phyloP scores from a whole-genome alignment of 176 grass and related monocot species.

The Oryza australiensis region DNA sequence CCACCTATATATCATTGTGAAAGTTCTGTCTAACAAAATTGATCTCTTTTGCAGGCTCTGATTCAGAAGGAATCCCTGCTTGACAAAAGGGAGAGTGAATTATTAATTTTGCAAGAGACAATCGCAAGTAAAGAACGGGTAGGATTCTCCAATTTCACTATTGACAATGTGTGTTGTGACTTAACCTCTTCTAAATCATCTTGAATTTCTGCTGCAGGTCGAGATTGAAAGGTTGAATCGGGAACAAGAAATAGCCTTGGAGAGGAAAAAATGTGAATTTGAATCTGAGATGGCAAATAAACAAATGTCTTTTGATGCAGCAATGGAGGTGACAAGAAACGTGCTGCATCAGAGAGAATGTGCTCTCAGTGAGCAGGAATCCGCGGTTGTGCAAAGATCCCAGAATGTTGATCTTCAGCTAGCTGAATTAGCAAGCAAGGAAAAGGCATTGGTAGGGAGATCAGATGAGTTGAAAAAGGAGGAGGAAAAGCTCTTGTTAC shows the following conservation, averaged over 20 bases:
- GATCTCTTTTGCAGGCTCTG: constrained; percentile 51
- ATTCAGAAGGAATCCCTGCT: constrained; percentile 68
- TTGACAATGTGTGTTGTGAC: constrained; percentile 18
- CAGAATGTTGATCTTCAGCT: constrained; percentile 38
- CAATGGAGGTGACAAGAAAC: constrained; percentile 38
- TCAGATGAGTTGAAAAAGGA: constrained; percentile 56
- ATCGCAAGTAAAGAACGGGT: constrained; percentile 80
- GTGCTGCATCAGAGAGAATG: constrained; percentile 55
- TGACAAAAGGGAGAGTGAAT: constrained; percentile 72
- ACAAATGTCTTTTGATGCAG: constrained; percentile 49
- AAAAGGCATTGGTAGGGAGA: constrained; percentile 54
- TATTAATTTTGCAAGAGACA: constrained; percentile 81
- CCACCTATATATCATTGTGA: not conserved
- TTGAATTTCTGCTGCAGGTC: constrained; percentile 48
- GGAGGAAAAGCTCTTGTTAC: constrained; percentile 43
- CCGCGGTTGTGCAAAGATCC: constrained; percentile 41
- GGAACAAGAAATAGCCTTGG: constrained; percentile 57
- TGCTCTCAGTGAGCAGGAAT: constrained; percentile 51
- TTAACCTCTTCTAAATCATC: constrained; percentile 22
- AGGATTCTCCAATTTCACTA: constrained; percentile 18
- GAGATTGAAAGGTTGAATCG: constrained; percentile 70
- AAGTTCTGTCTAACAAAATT: constrained; percentile 23
- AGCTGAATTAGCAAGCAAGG: constrained; percentile 55
- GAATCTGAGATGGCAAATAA: constrained; percentile 64
- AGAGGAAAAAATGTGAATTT: constrained; percentile 61